These are phyloP conservation scores for Myriosclerotinia curreyana DNA, from an alignment of 2,329 filamentous ascomycete genomes.

Conservation along the genomic window DNA sequence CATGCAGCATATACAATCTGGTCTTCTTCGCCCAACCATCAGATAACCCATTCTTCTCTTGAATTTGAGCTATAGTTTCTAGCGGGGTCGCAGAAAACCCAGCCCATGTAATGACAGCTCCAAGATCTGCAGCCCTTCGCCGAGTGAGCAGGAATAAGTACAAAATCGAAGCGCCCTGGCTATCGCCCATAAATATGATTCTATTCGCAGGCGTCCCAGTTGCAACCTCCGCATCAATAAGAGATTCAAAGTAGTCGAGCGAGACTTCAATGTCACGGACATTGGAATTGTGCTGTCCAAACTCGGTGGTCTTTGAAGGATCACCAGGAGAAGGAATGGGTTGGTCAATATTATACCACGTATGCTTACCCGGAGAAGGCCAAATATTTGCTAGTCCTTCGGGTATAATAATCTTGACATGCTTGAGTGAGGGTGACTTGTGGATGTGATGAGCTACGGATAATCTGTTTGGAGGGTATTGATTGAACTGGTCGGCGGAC, in stretches of 20 bases:
- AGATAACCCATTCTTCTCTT: constrained; percentile 17
- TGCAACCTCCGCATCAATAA: constrained; percentile 23
- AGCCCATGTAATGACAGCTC: constrained; percentile 22
- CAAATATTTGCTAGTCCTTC: constrained; percentile 23
- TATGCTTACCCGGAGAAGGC: constrained; percentile 11
- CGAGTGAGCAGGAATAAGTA: constrained; percentile 23
- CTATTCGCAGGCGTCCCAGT: constrained; percentile 14
- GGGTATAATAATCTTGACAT: constrained; percentile 25
- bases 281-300: constrained; percentile 15
- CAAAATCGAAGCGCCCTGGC: constrained; percentile 25
- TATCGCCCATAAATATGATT: constrained; percentile 26
- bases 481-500: constrained; percentile 20
- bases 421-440: constrained; percentile 22
- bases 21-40: constrained; percentile 23
- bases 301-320: constrained; percentile 14
- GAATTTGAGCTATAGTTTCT: constrained; percentile 21
- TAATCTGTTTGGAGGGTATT: constrained; percentile 16
- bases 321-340: constrained; percentile 19
- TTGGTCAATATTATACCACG: constrained; percentile 25
- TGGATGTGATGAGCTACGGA: constrained; percentile 25
- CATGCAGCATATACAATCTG: constrained; percentile 25
- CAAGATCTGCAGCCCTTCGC: constrained; percentile 15
- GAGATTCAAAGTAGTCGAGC: constrained; percentile 22
- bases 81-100: constrained; percentile 22
- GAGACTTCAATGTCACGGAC: constrained; percentile 24